A percentile compares a stretch with the other conserved stretches of the same genome.
Evolutionary conservation across 805 yeast genomes (phyloP).

Genomic region (Candida ovalis): DNA sequence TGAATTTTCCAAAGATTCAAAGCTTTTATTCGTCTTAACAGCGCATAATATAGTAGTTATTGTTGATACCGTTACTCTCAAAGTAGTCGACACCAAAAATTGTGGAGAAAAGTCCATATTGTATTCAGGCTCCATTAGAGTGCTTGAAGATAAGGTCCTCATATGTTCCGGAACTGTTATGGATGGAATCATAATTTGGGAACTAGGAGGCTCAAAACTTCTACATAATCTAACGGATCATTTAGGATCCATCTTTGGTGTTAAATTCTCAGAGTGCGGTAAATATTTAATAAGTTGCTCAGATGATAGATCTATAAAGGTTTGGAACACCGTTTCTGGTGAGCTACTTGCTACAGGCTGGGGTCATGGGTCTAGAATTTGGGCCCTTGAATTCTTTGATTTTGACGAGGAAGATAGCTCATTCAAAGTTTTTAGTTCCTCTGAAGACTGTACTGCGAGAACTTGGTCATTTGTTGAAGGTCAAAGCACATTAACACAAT

Average conservation of each 20-base stretch:
- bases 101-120: conserved; percentile 76
- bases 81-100: conserved; percentile 32
- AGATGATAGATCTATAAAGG: conserved; percentile 83
- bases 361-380: conserved; percentile 96
- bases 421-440: conserved; percentile 53
- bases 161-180: conserved; percentile 92
- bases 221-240: conserved; percentile 64
- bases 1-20: conserved; percentile 41
- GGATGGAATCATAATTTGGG: conserved; percentile 85
- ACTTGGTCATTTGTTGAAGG: conserved; percentile 55
- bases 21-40: conserved; percentile 53
- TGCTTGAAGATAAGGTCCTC: conserved; percentile 39
- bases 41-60: conserved; percentile 72
- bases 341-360: conserved; percentile 72
- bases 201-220: conserved; percentile 38
- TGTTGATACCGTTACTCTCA: conserved; percentile 23
- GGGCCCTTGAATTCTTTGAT: conserved; percentile 66
- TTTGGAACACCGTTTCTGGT: conserved; percentile 65
- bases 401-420: conserved; percentile 20
- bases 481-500: conserved; percentile 35
- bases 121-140: conserved; percentile 77
- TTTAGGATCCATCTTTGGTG: conserved; percentile 89
- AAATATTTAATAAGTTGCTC: conserved; percentile 73
- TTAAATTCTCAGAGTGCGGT: conserved; percentile 55
- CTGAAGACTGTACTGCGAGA: conserved; percentile 86